Evolutionary conservation across 2,329 filamentous ascomycete genomes (phyloP), one percentile per base, ranked within the genome.

Genomic region (Pseudogymnoascus verrucosus): DNA sequence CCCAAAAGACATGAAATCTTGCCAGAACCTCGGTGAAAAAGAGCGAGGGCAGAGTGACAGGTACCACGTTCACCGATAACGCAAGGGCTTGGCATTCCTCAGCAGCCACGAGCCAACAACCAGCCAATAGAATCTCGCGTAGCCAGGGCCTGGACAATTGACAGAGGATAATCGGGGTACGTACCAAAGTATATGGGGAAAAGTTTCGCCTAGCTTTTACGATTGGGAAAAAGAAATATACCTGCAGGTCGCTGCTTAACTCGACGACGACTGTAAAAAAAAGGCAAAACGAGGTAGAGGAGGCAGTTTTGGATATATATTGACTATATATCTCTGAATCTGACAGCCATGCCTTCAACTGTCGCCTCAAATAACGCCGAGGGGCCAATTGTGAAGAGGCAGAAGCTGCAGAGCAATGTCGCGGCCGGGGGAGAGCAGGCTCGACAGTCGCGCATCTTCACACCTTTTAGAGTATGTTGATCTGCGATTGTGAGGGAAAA

Each of bases 401-500:
- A 91, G 76, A 92, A 89, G 78, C 78, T 86, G 64, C 76, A 80
- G 66, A 71, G 72, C 64, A 70, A 74, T 63, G 77, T 76, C 65
- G 68, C 73, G 71, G 76, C 63, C 61, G 75, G 59, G 34, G 16
- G 71, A 68, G 76, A 51, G 71, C 79, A 68, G 67, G 76, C 68
- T 66, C 78, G 78, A 71, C 82, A 83, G 63, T 96, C 93, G 10
- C 85, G 86, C 73, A 91, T 98, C 69, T 98, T 99, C 80, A 90
- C 93, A 70, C 93, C 95, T 1, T 98, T 93, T 78, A 82, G 95
- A 76, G 92, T 96, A 86, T 68, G 87, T 76, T 5, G 39, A 40
- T 7, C 39, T n/a, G 21, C 47, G 26, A 12, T 37, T 60, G 31
- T 19, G 12, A 40, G 59, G 23, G 2, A 59, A 60, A 39, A 11